Conservation (phyloP, 2,329 filamentous ascomycete genomes). For the Calonectria pteridis region DNA sequence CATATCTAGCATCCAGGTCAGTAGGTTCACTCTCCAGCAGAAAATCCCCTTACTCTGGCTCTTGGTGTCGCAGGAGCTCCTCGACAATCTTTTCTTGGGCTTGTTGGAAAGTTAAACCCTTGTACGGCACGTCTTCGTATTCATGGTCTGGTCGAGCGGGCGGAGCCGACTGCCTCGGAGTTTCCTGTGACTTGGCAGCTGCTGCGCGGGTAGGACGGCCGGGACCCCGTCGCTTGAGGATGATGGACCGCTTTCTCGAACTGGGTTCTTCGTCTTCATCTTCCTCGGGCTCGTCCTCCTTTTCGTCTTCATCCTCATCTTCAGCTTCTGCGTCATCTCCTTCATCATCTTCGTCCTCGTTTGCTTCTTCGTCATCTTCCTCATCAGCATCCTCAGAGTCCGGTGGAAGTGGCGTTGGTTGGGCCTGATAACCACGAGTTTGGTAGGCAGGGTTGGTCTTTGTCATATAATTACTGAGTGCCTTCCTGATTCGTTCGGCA, state of each 20-base stretch:
- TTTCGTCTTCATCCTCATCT: slow-evolving; percentile 47
- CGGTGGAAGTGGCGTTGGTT: slow-evolving; percentile 77
- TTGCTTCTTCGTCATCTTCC: slow-evolving; percentile 46
- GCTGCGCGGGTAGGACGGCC: slow-evolving; percentile 51
- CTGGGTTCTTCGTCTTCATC: slow-evolving; percentile 46
- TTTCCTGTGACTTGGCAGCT: slow-evolving; percentile 47
- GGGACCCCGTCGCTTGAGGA: slow-evolving; percentile 54
- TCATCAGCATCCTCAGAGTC: slow-evolving; percentile 47
- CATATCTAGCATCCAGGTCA: slow-evolving; percentile 65
- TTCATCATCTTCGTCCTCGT: slow-evolving; percentile 48
- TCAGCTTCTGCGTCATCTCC: slow-evolving; percentile 50
- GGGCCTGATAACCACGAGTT: slow-evolving; percentile 73
- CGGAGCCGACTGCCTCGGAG: slow-evolving; percentile 51
- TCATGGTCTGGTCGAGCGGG: slow-evolving; percentile 63
- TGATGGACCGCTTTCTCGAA: slow-evolving; percentile 54
- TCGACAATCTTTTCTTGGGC: slow-evolving; percentile 88
- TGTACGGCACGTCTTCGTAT: slow-evolving; percentile 71
- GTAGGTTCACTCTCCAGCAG: slow-evolving; percentile 3
- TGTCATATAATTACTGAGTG: slow-evolving; percentile 88
- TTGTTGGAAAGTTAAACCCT: slow-evolving; percentile 82
- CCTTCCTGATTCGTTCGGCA: slow-evolving; percentile 88
- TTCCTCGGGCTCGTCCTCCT: slow-evolving; percentile 44
- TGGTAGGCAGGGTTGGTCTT: slow-evolving; percentile 88
- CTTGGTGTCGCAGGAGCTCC: slow-evolving; percentile 77
- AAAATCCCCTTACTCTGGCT: slow-evolving; percentile 68